These are phyloP conservation scores for Neofusicoccum kwambonambiense DNA, from an alignment of 2,329 filamentous ascomycete genomes.

Conservation along the genomic window DNA sequence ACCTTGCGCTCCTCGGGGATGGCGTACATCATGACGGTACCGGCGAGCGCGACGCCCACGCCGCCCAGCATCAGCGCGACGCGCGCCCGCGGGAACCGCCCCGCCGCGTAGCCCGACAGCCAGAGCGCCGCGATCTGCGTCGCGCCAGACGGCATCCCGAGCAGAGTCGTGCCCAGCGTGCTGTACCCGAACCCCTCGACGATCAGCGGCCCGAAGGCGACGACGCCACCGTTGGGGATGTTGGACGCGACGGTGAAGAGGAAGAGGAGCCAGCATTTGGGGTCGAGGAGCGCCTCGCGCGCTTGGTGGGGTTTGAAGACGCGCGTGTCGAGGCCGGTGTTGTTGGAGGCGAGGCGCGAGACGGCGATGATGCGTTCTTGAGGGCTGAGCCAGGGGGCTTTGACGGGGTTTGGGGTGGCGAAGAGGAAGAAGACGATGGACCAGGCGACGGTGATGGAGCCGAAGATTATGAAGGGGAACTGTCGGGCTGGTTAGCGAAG, in stretches of 20 bases:
- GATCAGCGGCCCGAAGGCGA: slow-evolving; percentile 20
- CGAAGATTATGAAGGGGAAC: slow-evolving; percentile 41
- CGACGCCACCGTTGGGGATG: slow-evolving; percentile 19
- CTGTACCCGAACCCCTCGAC: slow-evolving; percentile 20
- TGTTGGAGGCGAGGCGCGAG: slow-evolving; percentile 57
- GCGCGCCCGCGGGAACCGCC: not conserved
- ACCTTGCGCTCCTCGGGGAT: not conserved
- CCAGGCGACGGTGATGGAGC: slow-evolving; percentile 21
- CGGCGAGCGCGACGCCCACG: not conserved
- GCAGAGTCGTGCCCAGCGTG: not conserved
- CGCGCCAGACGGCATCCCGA: slow-evolving; percentile 23
- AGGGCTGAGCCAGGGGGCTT: slow-evolving; percentile 61
- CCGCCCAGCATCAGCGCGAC: not conserved
- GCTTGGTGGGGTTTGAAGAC: slow-evolving; percentile 55
- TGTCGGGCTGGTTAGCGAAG: slow-evolving; percentile 54
- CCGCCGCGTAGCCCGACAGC: not conserved
- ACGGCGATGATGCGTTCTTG: slow-evolving; percentile 66
- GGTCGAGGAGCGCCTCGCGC: slow-evolving; percentile 60
- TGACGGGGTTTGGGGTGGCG: slow-evolving; percentile 59
- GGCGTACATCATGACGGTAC: slow-evolving; percentile 14
- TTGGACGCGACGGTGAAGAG: not conserved
- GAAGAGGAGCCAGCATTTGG: slow-evolving; percentile 49
- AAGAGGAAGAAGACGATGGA: slow-evolving; percentile 46
- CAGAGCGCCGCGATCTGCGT: slow-evolving; percentile 19
- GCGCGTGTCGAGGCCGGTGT: slow-evolving; percentile 48